phyloP scores from a whole-genome alignment of 768 basidiomycete species.

The Phanerodontia chrysosporium region DNA sequence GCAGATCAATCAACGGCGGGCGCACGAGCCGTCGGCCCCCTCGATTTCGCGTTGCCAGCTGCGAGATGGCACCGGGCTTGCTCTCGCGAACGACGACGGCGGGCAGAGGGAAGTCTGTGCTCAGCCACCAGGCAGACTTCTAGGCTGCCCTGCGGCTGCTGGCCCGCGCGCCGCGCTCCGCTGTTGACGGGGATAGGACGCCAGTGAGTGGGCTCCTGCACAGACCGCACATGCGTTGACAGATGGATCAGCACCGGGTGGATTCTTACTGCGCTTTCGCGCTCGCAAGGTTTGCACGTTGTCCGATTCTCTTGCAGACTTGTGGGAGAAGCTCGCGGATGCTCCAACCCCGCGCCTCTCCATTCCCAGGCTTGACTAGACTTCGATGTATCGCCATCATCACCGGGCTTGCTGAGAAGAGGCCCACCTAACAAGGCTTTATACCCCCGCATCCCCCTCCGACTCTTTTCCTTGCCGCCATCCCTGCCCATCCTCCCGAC shows the following conservation, averaged over 20 bases:
- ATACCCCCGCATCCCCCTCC: neutral
- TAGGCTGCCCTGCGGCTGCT: neutral
- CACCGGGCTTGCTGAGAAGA: neutral
- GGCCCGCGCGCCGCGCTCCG: neutral
- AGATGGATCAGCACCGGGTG: conserved; percentile 4
- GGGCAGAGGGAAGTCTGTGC: too few relatives aligned
- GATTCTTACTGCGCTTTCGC: neutral
- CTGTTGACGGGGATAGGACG: conserved; percentile 1
- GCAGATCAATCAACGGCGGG: too few relatives aligned
- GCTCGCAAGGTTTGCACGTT: conserved; percentile 8
- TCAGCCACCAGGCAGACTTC: too few relatives aligned
- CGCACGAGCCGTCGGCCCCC: neutral
- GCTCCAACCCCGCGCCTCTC: neutral
- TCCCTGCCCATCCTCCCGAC: neutral
- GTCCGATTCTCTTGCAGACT: neutral
- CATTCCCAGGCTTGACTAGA: neutral
- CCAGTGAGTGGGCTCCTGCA: neutral
- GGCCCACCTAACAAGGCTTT: neutral
- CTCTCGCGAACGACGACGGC: too few relatives aligned
- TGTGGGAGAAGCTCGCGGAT: neutral
- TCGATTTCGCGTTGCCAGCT: too few relatives aligned
- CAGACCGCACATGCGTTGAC: neutral
- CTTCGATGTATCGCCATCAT: neutral
- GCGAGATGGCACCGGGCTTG: too few relatives aligned
- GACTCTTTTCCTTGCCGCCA: neutral